Evolutionary conservation across 306 rosid species (phyloP).

Genomic region (Trifolium repens): DNA sequence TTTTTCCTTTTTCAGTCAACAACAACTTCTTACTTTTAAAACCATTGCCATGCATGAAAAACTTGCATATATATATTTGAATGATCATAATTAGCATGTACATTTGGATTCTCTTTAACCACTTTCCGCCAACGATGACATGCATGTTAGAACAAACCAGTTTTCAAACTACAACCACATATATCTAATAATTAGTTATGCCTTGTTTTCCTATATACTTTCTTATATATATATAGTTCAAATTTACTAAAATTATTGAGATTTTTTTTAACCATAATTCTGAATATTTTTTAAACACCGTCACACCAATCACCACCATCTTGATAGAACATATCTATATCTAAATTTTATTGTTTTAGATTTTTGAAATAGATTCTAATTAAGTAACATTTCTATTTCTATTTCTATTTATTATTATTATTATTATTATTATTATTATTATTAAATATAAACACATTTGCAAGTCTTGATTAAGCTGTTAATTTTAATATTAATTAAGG

Average conservation of each 20-base stretch:
- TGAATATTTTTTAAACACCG: no score
- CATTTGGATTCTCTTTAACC: slow-evolving; percentile 34
- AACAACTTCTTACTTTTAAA: background rate
- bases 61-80: slow-evolving; percentile 15
- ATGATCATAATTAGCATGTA: slow-evolving; percentile 43
- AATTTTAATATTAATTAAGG: background rate
- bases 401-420: no score
- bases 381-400: no score
- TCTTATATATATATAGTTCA: slow-evolving; percentile 5
- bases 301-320: no score
- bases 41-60: slow-evolving; percentile 20
- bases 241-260: background rate
- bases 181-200: slow-evolving; percentile 33
- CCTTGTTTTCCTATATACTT: slow-evolving; percentile 10
- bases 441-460: no score
- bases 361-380: no score
- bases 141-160: slow-evolving; percentile 43
- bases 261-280: no score
- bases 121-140: slow-evolving; percentile 68
- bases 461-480: no score
- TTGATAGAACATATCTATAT: no score
- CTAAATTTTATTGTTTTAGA: no score
- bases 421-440: no score
- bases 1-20: background rate
- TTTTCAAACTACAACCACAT: slow-evolving; percentile 42